Evolutionary conservation across 148 eudicot species (phyloP), one percentile per base, ranked within the genome.

Genomic region (Rhododendron kiyosumense): DNA sequence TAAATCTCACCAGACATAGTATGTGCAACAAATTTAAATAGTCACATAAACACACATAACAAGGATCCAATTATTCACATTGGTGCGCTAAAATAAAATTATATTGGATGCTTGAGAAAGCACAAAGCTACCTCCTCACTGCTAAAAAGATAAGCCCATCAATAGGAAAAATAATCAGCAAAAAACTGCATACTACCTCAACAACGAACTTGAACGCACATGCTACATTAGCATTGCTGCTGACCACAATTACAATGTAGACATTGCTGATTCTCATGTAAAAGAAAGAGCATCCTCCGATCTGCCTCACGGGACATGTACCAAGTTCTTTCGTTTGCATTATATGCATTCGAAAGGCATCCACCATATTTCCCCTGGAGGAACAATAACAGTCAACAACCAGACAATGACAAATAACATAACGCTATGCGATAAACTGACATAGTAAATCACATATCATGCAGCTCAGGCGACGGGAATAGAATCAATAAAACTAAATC

Each of bases 261-360:
- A 97, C 99, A 89, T 97, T 97, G 95, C 98, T 97, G 74, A 97
- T 93, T 87, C 98, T 94, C 98, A 97, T 97, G 91, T 97, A 97
- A 75, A 97, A 89, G 92, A 97, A 97, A 85, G 99, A 94, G 89
- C 99, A 97, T 17, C 99, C 99, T 84, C 98, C 99, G 84, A 97
- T 95, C 92, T 97, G 99, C 87, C 99, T 93, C 85, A 97, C 98
- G 10, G 98, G 99, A 86, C 98, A 97, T 54, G 98, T 95, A 84
- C 99, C 99, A 65, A 97, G 98, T 88, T 97, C 99, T 89, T 97
- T 97, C 26, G 99, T 95, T 91, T 97, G 99, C 99, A 97, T 95
- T 87, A 97, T 97, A 90, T 97, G 98, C 90, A 87, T 88, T 75
- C 99, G 97, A 87, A 97, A 97, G 82, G 99, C 99, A 93, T 97